phyloP scores from a whole-genome alignment of 2,329 filamentous ascomycete species.

The Penicillium sp. region DNA sequence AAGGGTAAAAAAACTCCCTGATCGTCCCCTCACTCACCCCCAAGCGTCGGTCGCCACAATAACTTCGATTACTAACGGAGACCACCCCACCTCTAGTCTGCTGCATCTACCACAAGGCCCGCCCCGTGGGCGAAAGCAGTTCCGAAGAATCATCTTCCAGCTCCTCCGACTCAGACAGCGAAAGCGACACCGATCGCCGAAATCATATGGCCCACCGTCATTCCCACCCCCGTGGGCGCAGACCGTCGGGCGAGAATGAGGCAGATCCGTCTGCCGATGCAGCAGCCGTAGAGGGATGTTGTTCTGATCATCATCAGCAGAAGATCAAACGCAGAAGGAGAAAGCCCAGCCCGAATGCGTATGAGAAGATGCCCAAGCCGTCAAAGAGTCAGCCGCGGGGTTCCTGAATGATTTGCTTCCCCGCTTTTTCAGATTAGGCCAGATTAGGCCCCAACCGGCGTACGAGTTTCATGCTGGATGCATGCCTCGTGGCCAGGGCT shows the following conservation, averaged over 20 bases:
- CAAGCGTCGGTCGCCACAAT: not conserved
- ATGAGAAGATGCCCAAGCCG: conserved; percentile 50
- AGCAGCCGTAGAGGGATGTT: conserved; percentile 24
- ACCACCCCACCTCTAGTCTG: conserved; percentile 67
- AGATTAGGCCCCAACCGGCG: no score
- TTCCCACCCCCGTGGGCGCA: conserved; percentile 25
- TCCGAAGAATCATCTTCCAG: conserved; percentile 57
- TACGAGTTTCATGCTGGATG: not conserved
- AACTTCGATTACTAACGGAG: not conserved
- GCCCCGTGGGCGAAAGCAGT: conserved; percentile 79
- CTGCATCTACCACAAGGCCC: conserved; percentile 94
- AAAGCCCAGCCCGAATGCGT: conserved; percentile 52
- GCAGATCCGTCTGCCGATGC: conserved; percentile 27
- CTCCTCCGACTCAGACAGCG: conserved; percentile 55
- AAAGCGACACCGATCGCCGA: conserved; percentile 39
- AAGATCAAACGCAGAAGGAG: conserved; percentile 33
- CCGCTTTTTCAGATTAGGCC: not conserved
- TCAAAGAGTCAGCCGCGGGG: conserved; percentile 26
- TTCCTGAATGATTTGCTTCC: conserved; percentile 11
- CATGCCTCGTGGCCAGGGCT: not conserved
- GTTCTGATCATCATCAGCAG: conserved; percentile 18
- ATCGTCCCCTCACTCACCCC: not conserved
- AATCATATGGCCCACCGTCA: conserved; percentile 11
- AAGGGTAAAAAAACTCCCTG: conserved; percentile 56
- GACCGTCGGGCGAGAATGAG: conserved; percentile 18